Evolutionary conservation across 306 rosid species (phyloP).

Genomic region (Quercus parvula): DNA sequence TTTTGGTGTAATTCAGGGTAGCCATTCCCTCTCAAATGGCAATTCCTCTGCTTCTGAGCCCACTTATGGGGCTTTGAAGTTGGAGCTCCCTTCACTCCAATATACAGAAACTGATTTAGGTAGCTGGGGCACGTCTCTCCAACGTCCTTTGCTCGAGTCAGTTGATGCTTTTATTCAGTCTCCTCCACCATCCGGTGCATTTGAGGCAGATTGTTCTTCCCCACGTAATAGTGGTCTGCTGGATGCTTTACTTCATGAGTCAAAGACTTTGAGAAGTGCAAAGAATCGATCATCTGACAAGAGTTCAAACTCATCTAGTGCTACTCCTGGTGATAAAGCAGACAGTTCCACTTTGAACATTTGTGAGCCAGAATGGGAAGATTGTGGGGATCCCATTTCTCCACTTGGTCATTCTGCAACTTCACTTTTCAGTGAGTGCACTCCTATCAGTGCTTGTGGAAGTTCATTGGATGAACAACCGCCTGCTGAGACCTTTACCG

Average conservation of each 20-base stretch:
- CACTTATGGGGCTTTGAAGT: slow-evolving; percentile 68
- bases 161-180: slow-evolving; percentile 69
- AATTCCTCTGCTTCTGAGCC: slow-evolving; percentile 90
- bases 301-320: slow-evolving; percentile 68
- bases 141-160: slow-evolving; percentile 60
- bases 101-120: slow-evolving; percentile 82
- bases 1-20: slow-evolving; percentile 44
- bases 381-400: slow-evolving; percentile 53
- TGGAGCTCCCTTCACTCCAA: slow-evolving; percentile 99
- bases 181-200: slow-evolving; percentile 44
- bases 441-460: slow-evolving; percentile 51
- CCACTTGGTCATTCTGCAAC: slow-evolving; percentile 60
- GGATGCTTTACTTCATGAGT: slow-evolving; percentile 71
- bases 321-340: slow-evolving; percentile 55
- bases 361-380: slow-evolving; percentile 62
- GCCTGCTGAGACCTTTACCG: slow-evolving; percentile 44
- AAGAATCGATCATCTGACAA: slow-evolving; percentile 56
- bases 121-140: slow-evolving; percentile 71
- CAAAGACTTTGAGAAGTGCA: slow-evolving; percentile 50
- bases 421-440: slow-evolving; percentile 55
- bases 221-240: slow-evolving; percentile 84
- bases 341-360: slow-evolving; percentile 51
- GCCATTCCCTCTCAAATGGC: slow-evolving; percentile 93
- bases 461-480: slow-evolving; percentile 60
- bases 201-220: slow-evolving; percentile 62